Base-by-base conservation (phyloP, 768 basidiomycete species). In the Rhodotorula paludigena region DNA sequence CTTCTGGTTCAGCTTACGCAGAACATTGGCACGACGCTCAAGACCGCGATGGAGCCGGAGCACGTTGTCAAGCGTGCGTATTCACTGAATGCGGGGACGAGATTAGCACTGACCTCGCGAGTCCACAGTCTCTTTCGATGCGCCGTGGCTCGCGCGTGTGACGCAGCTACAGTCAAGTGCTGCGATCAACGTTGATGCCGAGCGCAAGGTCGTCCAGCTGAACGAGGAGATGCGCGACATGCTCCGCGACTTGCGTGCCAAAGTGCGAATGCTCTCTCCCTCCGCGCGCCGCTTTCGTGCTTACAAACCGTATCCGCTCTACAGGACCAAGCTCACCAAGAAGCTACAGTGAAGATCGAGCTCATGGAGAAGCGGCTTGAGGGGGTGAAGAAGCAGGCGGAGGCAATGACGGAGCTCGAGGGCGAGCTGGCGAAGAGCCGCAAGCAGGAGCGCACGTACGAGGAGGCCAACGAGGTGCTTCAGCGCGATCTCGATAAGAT, bases 331-430 rank as follows among this genome's bases (percentile, higher is more conserved):
- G 83, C 79, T 33, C 86, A 91, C 42, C 92, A 97, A 77, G 96
- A 98, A 76, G 82, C 86, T 9, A 81, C 82, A 5, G 92, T 97
- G 62, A 97, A 93, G 82, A 91, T 97, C 63, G 91, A 97, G 77
- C 83, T 93, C 21, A 89, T 98, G 85, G 92, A 96, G 77, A 86
- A 92, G 53, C 85, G 92, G 39, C 86, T 92, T 82, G 93, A 98
- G 76, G 84, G 86, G 3, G 87, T 86, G 68, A 93, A 91, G 83
- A 90, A 88, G 77, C 74, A 81, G 79, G 86, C 87, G 8, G 94
- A 97, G 63, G 80, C 83, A 12, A 88, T 97, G 58, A 78, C 81
- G 21, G 88, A 90, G 67, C 84, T 98, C 28, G 92, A 97, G 79
- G 79, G 77, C 39, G 88, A 93, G 74, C 81, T 97, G 3, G 79